Evolutionary conservation across 2,329 filamentous ascomycete genomes (phyloP), one percentile per base, ranked within the genome.

Genomic region (Setomelanomma holmii): DNA sequence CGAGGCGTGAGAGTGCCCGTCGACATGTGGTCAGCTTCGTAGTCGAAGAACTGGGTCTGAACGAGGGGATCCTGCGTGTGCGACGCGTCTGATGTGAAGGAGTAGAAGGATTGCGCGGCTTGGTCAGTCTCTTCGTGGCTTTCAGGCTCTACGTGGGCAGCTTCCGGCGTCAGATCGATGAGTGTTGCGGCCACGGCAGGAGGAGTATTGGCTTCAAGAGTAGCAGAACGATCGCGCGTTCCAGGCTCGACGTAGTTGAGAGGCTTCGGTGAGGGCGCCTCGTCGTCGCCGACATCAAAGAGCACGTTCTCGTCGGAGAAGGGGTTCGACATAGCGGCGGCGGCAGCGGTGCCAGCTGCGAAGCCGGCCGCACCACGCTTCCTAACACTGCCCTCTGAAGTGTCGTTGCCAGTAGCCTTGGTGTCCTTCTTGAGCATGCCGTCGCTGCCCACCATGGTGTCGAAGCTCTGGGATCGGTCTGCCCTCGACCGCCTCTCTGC

Each of bases 231-330:
- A 48, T 68, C 67, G 51, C 67, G 64, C 33, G 68, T 62, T 8
- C 23, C 39, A 10, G 46, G 48, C 36, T 72, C 70, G 44, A 56
- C 51, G 51, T 69, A 67, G 17, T 49, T 55, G 33, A 69, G 69
- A 0, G 65, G 56, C n/a, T 67, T 60, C 0, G 68, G 66, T 10
- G 68, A 63, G 3, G 65, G 65, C 2, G 68, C 62, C 43, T 69
- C 57, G 47, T 67, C 60, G 45, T 64, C 58, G 44, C 73, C 66
- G 33, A 75, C 70, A 60, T 80, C 79, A 27, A 80, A 76, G 10
- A 79, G 73, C 1, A 79, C 67, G 21, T 69, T 52, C 35, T 72
- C 69, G 51, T 81, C 78, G 12, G 72, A 67, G 57, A 82, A 82
- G 4, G 79, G 79, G 45, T 81, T 78, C 1, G 74, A 72, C 44